Evolutionary conservation across 129 eudicot species (phyloP).

Genomic region (sunflower (Helianthus annuus)): DNA sequence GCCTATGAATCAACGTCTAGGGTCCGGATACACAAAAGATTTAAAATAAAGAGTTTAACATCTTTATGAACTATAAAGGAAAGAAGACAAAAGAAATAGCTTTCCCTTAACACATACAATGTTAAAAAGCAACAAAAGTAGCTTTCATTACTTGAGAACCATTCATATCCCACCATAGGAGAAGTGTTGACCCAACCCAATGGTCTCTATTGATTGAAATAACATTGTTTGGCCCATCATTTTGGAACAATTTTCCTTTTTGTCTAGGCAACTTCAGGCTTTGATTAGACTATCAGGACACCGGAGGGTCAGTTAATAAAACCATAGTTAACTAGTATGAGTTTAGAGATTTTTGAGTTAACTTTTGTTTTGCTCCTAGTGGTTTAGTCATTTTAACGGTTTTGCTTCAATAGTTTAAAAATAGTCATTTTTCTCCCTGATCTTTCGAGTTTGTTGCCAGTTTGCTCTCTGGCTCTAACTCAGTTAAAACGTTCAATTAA

Average conservation of each 20-base stretch:
- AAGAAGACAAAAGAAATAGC: conserved; percentile 30
- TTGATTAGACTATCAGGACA: conserved; percentile 5
- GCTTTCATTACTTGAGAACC: conserved; percentile 33
- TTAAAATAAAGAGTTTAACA: conserved; percentile 15
- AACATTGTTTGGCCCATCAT: conserved; percentile 28
- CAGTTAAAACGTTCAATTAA: no score
- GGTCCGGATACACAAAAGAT: conserved; percentile 18
- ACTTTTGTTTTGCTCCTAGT: no score
- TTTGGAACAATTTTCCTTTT: conserved; percentile 31
- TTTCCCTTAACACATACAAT: conserved; percentile 29
- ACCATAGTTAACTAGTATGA: not conserved
- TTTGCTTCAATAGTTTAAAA: no score
- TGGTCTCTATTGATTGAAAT: conserved; percentile 33
- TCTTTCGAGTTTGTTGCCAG: no score
- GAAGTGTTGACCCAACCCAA: conserved; percentile 45
- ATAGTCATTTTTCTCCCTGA: no score
- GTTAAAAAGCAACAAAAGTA: conserved; percentile 33
- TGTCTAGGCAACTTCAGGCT: conserved; percentile 7
- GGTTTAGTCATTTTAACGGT: no score
- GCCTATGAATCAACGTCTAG: conserved; percentile 8
- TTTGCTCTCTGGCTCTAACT: no score
- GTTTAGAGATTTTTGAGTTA: not conserved
- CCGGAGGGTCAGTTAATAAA: not conserved
- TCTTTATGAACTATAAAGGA: conserved; percentile 28
- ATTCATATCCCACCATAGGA: conserved; percentile 38